Evolutionary conservation across 2,329 filamentous ascomycete genomes (phyloP).

Genomic region (Myriosclerotinia scirpicola): DNA sequence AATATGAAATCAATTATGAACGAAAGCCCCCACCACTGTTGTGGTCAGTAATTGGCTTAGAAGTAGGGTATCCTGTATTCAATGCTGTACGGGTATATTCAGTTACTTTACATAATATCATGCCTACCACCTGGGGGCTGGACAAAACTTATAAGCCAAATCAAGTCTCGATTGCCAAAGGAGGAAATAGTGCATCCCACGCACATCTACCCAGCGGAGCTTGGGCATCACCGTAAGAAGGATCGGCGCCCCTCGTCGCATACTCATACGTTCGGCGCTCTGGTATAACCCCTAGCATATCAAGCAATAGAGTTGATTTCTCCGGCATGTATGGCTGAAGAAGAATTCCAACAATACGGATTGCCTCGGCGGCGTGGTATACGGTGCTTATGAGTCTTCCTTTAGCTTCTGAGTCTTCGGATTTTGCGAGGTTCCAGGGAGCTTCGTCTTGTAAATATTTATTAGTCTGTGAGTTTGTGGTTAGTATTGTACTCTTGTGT

Average conservation of each 20-base stretch:
- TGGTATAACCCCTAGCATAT: slow-evolving; percentile 70
- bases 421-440: slow-evolving; percentile 65
- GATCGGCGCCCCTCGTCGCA: slow-evolving; percentile 63
- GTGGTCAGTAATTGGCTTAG: neutral
- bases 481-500: neutral
- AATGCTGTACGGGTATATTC: slow-evolving; percentile 5
- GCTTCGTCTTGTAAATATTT: slow-evolving; percentile 61
- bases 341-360: slow-evolving; percentile 79
- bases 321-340: slow-evolving; percentile 88
- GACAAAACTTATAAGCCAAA: neutral
- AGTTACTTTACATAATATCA: neutral
- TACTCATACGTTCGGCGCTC: slow-evolving; percentile 62
- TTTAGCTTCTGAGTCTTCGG: slow-evolving; percentile 26
- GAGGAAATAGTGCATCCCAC: slow-evolving; percentile 54
- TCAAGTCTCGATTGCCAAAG: slow-evolving; percentile 47
- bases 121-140: neutral
- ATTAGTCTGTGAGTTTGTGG: slow-evolving; percentile 54
- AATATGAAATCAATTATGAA: neutral
- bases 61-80: neutral
- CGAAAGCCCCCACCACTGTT: neutral
- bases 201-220: slow-evolving; percentile 42
- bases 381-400: slow-evolving; percentile 56
- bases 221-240: slow-evolving; percentile 59
- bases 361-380: slow-evolving; percentile 70
- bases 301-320: slow-evolving; percentile 70